These are phyloP conservation scores for Saccharomycopsis crataegensis DNA, from an alignment of 1,139 yeast species.

Conservation along the genomic window DNA sequence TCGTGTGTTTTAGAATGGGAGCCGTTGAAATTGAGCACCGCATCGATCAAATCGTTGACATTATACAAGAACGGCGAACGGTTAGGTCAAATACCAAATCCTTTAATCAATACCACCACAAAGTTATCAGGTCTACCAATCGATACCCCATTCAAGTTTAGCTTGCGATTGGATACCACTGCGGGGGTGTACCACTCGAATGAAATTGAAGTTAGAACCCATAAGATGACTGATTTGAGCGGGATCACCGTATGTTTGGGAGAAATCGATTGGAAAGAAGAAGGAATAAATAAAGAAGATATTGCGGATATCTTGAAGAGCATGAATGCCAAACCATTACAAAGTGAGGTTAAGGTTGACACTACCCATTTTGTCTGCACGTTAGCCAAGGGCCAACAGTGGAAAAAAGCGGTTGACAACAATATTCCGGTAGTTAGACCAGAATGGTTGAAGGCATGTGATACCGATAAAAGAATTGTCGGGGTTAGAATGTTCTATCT, in stretches of 20 bases:
- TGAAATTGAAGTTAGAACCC: slow-evolving; percentile 65
- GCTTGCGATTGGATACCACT: slow-evolving; percentile 74
- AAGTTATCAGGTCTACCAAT: slow-evolving; percentile 88
- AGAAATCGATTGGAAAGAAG: slow-evolving; percentile 51
- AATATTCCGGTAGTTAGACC: slow-evolving; percentile 95
- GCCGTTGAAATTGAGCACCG: slow-evolving; percentile 72
- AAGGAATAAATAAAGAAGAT: slow-evolving; percentile 51
- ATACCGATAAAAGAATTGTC: slow-evolving; percentile 77
- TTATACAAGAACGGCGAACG: slow-evolving; percentile 75
- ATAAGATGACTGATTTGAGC: slow-evolving; percentile 90
- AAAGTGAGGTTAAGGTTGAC: slow-evolving; percentile 68
- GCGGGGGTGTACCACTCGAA: slow-evolving; percentile 80
- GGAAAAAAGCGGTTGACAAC: slow-evolving; percentile 70
- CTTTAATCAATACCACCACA: slow-evolving; percentile 70
- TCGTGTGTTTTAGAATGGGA: slow-evolving; percentile 96
- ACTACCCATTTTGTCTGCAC: slow-evolving; percentile 93
- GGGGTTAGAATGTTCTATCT: slow-evolving; percentile 86
- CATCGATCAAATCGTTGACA: slow-evolving; percentile 68
- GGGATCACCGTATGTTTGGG: slow-evolving; percentile 94
- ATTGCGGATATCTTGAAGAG: slow-evolving; percentile 53
- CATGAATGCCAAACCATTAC: slow-evolving; percentile 84
- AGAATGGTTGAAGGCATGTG: slow-evolving; percentile 96
- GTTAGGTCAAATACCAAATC: slow-evolving; percentile 81
- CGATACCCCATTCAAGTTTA: slow-evolving; percentile 76
- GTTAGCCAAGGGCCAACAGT: slow-evolving; percentile 52